A percentile compares a stretch with the other conserved stretches of the same genome.
Conservation (phyloP, 805 yeast genomes). For the Yamadazyma scolyti region DNA sequence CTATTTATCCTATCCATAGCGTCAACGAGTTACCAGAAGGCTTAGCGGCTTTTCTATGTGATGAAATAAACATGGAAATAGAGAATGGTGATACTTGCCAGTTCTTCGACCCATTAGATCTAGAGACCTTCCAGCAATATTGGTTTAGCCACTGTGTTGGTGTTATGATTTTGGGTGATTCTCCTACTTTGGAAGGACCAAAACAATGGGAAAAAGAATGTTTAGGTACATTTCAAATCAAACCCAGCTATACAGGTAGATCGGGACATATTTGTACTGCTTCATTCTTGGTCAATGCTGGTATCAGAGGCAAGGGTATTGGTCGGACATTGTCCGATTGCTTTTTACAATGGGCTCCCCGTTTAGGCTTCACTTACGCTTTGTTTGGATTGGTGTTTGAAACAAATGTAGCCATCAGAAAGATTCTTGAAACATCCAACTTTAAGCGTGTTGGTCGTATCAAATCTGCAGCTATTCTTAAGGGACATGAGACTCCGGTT, state of each 20-base stretch:
- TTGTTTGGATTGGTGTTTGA: conserved; percentile 86
- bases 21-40: conserved; percentile 72
- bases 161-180: conserved; percentile 74
- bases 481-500: conserved; percentile 79
- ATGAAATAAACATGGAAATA: conserved; percentile 91
- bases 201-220: conserved; percentile 92
- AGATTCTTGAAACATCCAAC: conserved; percentile 70
- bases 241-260: conserved; percentile 90
- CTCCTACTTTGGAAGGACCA: conserved; percentile 40
- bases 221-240: conserved; percentile 79
- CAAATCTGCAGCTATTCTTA: conserved; percentile 83
- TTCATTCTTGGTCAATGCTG: conserved; percentile 85
- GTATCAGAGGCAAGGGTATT: conserved; percentile 87
- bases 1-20: conserved; percentile 79
- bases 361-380: conserved; percentile 80
- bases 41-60: conserved; percentile 74
- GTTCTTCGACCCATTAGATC: conserved; percentile 71
- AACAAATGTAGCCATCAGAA: conserved; percentile 77
- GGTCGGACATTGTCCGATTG: conserved; percentile 84
- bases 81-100: conserved; percentile 87
- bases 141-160: conserved; percentile 91
- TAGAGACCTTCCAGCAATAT: conserved; percentile 73
- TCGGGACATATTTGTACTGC: conserved; percentile 92
- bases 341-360: conserved; percentile 86
- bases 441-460: conserved; percentile 78